Base-by-base conservation (phyloP, 2,329 filamentous ascomycete species). In the Pyricularia grisea region DNA sequence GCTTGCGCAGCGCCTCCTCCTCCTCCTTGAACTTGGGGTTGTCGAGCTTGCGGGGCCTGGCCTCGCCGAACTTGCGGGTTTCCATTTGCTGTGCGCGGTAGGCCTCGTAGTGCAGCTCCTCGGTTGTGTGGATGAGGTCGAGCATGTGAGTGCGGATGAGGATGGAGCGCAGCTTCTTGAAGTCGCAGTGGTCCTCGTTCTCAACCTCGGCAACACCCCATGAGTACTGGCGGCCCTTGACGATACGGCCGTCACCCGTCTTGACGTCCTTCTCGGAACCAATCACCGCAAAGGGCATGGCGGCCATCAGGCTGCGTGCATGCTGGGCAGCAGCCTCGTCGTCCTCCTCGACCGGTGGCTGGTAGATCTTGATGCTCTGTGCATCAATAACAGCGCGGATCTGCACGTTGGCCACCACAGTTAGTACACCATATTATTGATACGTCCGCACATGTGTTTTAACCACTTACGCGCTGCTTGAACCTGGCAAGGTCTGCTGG, bases 1-100 rank as follows among this genome's bases (percentile, higher is more conserved):
- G 90, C 90, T 99, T 99, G 83, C 95, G 90, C 73, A 99, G 89
- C 72, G 92, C 92, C 87, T 99, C 95, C 80, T 99, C 95, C 83
- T 99, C 95, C 81, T 99, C 95, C 89, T 99, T 99, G 88, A 98
- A 99, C 87, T 99, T 99, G 83, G 95, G 95, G 87, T 99, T 99
- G 85, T 99, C 95, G 76, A 99, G 87, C 88, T 99, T 99, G 82
- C 94, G 88, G 75, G 95, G 95, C 74, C 94, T 90, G 70, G 94
- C 94, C 85, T 99, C 96, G 82, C 95, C 95, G 76, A 99, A 98
- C 84, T 99, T 99, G 83, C 95, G 90, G 67, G 95, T 99, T 87
- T 99, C 95, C 95, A 99, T 99, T 84, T 99, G 96, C 82, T 97
- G 93, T 69, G 95, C 95, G 76, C 95, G 94, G 87, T 99, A 99